phyloP scores from a whole-genome alignment of 2,329 filamentous ascomycete genomes.

The Epichloe hybrida region DNA sequence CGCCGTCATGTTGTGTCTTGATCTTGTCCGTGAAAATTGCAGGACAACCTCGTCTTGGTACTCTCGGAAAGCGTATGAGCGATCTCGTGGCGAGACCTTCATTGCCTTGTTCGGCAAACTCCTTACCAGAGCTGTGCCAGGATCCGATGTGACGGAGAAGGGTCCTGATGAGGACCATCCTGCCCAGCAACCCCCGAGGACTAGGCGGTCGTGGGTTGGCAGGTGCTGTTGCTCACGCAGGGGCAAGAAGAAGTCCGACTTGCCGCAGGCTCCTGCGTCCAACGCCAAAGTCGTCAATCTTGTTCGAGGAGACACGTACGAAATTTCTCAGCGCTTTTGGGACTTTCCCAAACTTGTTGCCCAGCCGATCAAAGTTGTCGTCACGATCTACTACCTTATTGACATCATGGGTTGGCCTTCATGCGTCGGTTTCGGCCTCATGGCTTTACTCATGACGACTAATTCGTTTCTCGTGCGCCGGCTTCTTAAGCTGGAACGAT shows the following conservation, averaged over 20 bases:
- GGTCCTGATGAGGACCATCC: conserved; percentile 12
- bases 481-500: conserved; percentile 55
- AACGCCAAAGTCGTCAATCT: conserved; percentile 87
- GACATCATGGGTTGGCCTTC: conserved; percentile 70
- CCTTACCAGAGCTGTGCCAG: conserved; percentile 23
- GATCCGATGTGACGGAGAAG: conserved; percentile 24
- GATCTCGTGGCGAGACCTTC: conserved; percentile 58
- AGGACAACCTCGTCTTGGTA: conserved; percentile 52
- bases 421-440: conserved; percentile 56
- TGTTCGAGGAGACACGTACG: conserved; percentile 70
- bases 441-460: conserved; percentile 53
- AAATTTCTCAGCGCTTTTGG: conserved; percentile 77
- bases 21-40: conserved; percentile 19
- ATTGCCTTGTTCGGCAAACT: conserved; percentile 25
- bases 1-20: conserved; percentile 21
- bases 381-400: conserved; percentile 51
- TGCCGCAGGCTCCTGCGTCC: conserved; percentile 45
- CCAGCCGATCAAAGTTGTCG: conserved; percentile 61
- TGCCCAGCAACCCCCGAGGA: background rate
- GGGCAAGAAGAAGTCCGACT: background rate
- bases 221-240: conserved; percentile 12
- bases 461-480: conserved; percentile 55
- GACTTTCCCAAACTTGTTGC: conserved; percentile 66
- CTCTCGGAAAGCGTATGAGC: conserved; percentile 69
- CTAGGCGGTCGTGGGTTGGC: conserved; percentile 8